Percentiles rank a stretch among this genome's conserved stretches.
These are phyloP conservation scores for Mariannaea elegans DNA, from an alignment of 2,329 filamentous ascomycete species.

Conservation along the genomic window DNA sequence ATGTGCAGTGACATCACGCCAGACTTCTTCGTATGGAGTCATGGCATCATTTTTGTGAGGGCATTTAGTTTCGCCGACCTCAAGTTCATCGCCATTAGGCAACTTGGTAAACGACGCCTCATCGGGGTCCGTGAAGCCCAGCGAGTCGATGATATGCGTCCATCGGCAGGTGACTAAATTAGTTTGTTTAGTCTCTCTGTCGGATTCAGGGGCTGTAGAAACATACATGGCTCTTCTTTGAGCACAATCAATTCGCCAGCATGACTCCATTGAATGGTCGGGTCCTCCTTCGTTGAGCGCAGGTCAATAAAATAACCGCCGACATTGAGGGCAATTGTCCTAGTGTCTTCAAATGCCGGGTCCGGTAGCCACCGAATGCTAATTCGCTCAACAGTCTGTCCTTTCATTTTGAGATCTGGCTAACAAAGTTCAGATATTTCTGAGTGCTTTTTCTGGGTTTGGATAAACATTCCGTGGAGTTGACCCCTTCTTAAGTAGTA, in stretches of 20 bases:
- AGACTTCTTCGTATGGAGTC: slow-evolving; percentile 34
- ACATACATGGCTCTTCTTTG: slow-evolving; percentile 27
- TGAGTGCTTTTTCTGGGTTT: too few species aligned
- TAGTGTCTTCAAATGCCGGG: slow-evolving; percentile 33
- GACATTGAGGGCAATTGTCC: slow-evolving; percentile 38
- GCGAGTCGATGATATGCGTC: slow-evolving; percentile 38
- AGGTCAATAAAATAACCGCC: slow-evolving; percentile 36
- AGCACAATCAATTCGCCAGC: slow-evolving; percentile 31
- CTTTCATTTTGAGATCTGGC: slow-evolving; percentile 6
- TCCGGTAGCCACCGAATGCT: slow-evolving; percentile 38
- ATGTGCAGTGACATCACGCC: slow-evolving; percentile 32
- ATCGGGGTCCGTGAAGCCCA: slow-evolving; percentile 27
- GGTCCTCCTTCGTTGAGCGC: slow-evolving; percentile 15
- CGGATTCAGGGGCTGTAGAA: too few species aligned
- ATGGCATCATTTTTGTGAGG: slow-evolving; percentile 23
- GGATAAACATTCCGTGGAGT: too few species aligned
- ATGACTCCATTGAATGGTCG: slow-evolving; percentile 34
- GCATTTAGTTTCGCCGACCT: slow-evolving; percentile 27
- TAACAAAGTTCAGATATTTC: neutral
- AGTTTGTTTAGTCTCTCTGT: too few species aligned
- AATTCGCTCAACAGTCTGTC: slow-evolving; percentile 34
- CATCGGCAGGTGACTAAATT: slow-evolving; percentile 34
- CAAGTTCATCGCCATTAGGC: slow-evolving; percentile 35
- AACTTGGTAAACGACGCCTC: slow-evolving; percentile 33
- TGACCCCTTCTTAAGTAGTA: too few species aligned